These are phyloP conservation scores for Tympanopsis confertula DNA, from an alignment of 2,329 filamentous ascomycete species.

Conservation along the genomic window DNA sequence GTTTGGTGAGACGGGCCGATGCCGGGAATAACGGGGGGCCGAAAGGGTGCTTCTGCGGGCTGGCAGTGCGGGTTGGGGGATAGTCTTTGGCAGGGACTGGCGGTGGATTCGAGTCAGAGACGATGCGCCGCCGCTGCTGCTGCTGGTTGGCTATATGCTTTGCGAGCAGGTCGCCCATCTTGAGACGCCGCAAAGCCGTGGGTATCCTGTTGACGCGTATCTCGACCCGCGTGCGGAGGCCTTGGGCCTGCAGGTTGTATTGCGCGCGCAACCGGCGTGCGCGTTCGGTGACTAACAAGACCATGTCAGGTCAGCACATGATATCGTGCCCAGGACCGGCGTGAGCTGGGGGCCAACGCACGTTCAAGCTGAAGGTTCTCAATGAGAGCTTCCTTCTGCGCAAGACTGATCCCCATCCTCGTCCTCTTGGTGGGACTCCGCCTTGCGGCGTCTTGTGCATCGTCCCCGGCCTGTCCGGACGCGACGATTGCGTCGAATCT, in stretches of 20 bases:
- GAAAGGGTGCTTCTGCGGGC: no score
- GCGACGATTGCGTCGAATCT: background rate
- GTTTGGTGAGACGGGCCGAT: no score
- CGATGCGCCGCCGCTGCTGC: constrained; percentile 14
- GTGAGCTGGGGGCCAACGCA: constrained; percentile 27
- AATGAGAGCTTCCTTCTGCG: constrained; percentile 76
- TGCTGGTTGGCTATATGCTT: constrained; percentile 32
- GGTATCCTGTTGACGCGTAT: constrained; percentile 90
- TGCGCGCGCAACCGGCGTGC: constrained; percentile 78
- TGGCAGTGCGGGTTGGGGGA: background rate
- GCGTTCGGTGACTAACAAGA: constrained; percentile 65
- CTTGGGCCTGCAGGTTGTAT: constrained; percentile 78
- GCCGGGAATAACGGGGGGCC: no score
- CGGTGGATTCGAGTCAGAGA: constrained; percentile 22
- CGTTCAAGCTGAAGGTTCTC: constrained; percentile 84
- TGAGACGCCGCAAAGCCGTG: constrained; percentile 62
- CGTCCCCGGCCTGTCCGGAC: constrained; percentile 11
- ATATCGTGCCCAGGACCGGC: constrained; percentile 8
- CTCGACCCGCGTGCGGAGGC: constrained; percentile 74
- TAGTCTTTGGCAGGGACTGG: constrained; percentile 38
- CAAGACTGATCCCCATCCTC: constrained; percentile 47
- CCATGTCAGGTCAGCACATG: constrained; percentile 9
- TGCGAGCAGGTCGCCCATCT: constrained; percentile 66
- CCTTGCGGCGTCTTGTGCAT: constrained; percentile 20
- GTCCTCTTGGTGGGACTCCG: constrained; percentile 53